Evolutionary conservation across 352 stramenopile genomes (phyloP).

Genomic region (Pythium insidiosum): DNA sequence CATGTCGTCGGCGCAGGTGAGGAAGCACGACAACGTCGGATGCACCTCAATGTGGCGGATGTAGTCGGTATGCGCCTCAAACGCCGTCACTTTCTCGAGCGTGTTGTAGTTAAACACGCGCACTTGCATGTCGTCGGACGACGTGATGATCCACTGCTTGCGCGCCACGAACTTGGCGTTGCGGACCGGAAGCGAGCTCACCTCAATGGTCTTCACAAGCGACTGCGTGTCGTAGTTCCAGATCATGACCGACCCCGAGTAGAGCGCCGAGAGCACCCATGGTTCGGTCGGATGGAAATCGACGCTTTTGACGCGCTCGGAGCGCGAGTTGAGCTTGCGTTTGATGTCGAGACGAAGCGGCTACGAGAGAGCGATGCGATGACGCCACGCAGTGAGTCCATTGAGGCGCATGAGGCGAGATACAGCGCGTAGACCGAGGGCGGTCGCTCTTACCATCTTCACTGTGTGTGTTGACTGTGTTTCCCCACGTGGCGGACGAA

Average conservation of each 20-base stretch:
- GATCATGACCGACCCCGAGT: constrained; percentile 98
- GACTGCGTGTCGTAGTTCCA: constrained; percentile 96
- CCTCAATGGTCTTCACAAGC: constrained; percentile 97
- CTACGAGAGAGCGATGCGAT: no score
- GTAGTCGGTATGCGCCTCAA: constrained; percentile 99
- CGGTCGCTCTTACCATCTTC: no score
- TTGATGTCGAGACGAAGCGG: constrained; percentile 81
- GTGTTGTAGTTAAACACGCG: constrained; percentile 99
- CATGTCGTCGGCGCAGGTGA: constrained; percentile 98
- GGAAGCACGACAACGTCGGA: constrained; percentile 93
- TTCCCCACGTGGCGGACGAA: no score
- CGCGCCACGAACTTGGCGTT: constrained; percentile 92
- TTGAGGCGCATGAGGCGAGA: no score
- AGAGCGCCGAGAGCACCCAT: constrained; percentile 96
- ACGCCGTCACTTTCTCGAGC: constrained; percentile 92
- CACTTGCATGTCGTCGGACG: constrained; percentile 95
- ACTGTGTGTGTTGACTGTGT: no score
- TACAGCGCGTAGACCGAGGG: no score
- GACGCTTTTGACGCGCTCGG: constrained; percentile 98
- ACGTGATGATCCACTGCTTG: constrained; percentile 97
- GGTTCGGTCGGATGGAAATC: constrained; percentile 97
- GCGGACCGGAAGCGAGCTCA: constrained; percentile 93
- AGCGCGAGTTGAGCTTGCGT: constrained; percentile 93
- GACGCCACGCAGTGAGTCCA: no score
- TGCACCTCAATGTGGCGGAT: constrained; percentile 97